Base-by-base conservation (phyloP, 2,329 filamentous ascomycete species). In the Alternaria infectoria region DNA sequence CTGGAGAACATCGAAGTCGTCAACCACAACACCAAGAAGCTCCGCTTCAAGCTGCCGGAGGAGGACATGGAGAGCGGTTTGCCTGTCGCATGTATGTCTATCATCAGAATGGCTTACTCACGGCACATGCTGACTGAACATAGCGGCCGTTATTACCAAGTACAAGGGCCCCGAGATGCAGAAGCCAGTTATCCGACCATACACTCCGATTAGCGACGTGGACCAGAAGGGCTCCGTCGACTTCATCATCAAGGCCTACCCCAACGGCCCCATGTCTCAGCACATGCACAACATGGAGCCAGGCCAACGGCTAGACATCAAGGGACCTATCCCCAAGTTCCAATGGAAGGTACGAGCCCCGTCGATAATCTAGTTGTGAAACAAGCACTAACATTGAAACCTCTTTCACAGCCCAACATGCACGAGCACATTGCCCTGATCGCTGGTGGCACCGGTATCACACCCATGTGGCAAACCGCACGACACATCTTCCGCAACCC, bases 241-340 rank as follows among this genome's bases (percentile, higher is more conserved):
- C 74, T 89, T 99, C 65, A 81, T 99, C 56, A 87, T 99, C 77
- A 99, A 99, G 87, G 89, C 89, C 76, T 99, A 99, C 85, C 91
- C 92, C 66, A 86, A 90, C 74, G 96, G 96, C 40, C 90, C 92
- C 66, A 98, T 99, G 96, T 96, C 92, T 68, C 88, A 89, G 70
- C 92, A 98, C 84, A 79, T 99, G 54, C 93, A 97, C 86, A 86
- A 87, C 77, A 88, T 99, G 89, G 85, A 86, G 32, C 90, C 92
- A 47, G 93, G 93, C 67, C 91, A 98, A 81, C 86, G 86, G 15
- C 89, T 99, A 59, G 90, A 95, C 66, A 89, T 99, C 85, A 98
- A 99, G 87, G 96, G 96, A 17, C 96, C 96, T 3, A 89, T 99
- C 43, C 92, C 93, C 75, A 99, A 99, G 83, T 98, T 97, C 82